These are phyloP conservation scores for Lotmaria passim DNA, from an alignment of 208 protist species.

Conservation along the genomic window DNA sequence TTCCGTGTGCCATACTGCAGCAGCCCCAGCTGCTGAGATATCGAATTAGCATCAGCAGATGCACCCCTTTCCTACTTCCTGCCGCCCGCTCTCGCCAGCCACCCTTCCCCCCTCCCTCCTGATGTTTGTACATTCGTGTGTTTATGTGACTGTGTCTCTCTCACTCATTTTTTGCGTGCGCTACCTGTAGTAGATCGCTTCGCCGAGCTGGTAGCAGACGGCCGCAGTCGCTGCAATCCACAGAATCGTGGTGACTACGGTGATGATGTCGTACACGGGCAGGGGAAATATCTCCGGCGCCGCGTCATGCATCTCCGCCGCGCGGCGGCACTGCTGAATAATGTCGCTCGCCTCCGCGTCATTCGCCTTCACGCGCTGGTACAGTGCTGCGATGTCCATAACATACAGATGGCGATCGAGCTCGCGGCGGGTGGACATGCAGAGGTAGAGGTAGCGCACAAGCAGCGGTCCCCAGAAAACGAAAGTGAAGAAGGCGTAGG, in stretches of 20 bases:
- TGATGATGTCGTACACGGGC: slow-evolving; percentile 33
- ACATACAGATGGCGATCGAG: slow-evolving; percentile 63
- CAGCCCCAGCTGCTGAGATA: too few species aligned
- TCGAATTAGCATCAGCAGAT: too few species aligned
- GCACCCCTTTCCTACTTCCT: too few species aligned
- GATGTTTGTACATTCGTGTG: too few species aligned
- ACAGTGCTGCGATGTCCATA: slow-evolving; percentile 68
- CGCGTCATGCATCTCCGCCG: slow-evolving; percentile 47
- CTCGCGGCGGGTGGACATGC: slow-evolving; percentile 41
- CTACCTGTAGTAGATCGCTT: slow-evolving; percentile 45
- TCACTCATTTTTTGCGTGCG: too few species aligned
- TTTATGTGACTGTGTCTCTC: too few species aligned
- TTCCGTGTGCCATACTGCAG: too few species aligned
- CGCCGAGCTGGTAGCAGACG: slow-evolving; percentile 41
- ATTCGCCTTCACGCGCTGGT: slow-evolving; percentile 51
- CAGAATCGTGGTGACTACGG: slow-evolving; percentile 34
- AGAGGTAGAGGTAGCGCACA: slow-evolving; percentile 66
- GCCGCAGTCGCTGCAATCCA: slow-evolving; percentile 44
- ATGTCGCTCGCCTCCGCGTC: slow-evolving; percentile 48
- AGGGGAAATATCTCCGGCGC: slow-evolving; percentile 54
- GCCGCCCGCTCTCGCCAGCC: too few species aligned
- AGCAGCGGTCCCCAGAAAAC: slow-evolving; percentile 61
- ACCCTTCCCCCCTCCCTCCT: too few species aligned
- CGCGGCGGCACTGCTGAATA: slow-evolving; percentile 49
- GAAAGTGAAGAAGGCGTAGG: slow-evolving; percentile 62